phyloP scores from a whole-genome alignment of 169 alveolate species.

The Plasmodium relictum region DNA sequence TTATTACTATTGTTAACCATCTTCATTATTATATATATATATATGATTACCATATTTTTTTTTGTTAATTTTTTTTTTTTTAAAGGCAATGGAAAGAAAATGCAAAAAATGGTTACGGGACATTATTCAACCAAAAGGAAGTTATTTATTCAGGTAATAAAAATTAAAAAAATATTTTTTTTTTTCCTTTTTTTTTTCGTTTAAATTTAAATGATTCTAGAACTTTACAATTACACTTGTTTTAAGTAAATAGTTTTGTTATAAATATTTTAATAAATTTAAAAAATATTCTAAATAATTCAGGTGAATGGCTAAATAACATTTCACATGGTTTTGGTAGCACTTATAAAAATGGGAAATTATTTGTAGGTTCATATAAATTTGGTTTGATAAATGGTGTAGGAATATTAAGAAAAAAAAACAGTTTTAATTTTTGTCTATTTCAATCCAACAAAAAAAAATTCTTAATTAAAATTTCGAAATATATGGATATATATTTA shows the following conservation, averaged over 20 bases:
- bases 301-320: slow-evolving; percentile 77
- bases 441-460: slow-evolving; percentile 51
- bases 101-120: slow-evolving; percentile 55
- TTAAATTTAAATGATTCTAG: not conserved
- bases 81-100: slow-evolving; percentile 58
- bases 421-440: slow-evolving; percentile 55
- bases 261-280: not conserved
- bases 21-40: not conserved
- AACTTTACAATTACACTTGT: not conserved
- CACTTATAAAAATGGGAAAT: slow-evolving; percentile 25
- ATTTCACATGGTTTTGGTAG: slow-evolving; percentile 74
- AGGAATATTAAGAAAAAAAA: slow-evolving; percentile 70
- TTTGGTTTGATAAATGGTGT: slow-evolving; percentile 73
- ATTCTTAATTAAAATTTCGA: slow-evolving; percentile 31
- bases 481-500: slow-evolving; percentile 53
- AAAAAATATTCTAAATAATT: slow-evolving; percentile 21
- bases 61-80: not conserved
- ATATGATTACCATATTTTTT: not conserved
- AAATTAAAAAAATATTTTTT: slow-evolving; percentile 1
- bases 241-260: not conserved
- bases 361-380: slow-evolving; percentile 55
- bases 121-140: slow-evolving; percentile 24
- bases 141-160: slow-evolving; percentile 60
- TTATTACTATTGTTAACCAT: not conserved
- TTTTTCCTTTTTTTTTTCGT: not conserved